Base-by-base conservation (phyloP, 2,329 filamentous ascomycete genomes). In the Talaromyces sp. region DNA sequence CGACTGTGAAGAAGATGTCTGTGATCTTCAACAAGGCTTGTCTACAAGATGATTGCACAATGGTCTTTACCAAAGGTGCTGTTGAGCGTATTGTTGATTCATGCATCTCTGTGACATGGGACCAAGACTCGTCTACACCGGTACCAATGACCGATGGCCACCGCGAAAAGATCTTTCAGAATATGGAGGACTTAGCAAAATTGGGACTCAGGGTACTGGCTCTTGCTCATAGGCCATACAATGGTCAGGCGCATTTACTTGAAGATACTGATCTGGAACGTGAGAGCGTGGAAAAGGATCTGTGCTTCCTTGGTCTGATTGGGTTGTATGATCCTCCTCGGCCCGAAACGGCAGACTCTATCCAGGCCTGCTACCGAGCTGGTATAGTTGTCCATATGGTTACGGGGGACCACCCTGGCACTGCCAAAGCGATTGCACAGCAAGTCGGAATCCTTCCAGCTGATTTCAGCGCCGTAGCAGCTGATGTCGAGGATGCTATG, bases 291-390 rank as follows among this genome's bases (percentile, higher is more conserved):
- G 63, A 65, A 11, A 57, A 77, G 32, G 78, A 83, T 27, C 82
- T 96, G 27, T 81, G 80, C 3, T 89, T 95, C 56, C 82, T 90
- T 11, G 92, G 91, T n/a, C 81, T 96, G 9, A 86, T 89, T 43
- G 91, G 90, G 51, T 87, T 96, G 57, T 93, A 94, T 67, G 91
- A 96, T 62, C 91, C 91, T 3, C 91, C 90, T 50, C 89, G 91
- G 1, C 83, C 85, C 2, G 91, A 95, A 74, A 91, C 91, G 0
- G 88, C 86, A 19, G 81, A 79, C 1, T 86, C 89, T 52, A 78
- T 78, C 19, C 82, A 87, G 65, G n/a, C n/a, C n/a, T 91, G 88
- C 65, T 83, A 87, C 49, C 80, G 80, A 41, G 89, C 89, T 22
- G 89, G 89, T 44, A 91, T 92, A 68, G 82, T 82, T 57, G 89